Conservation (phyloP, 768 basidiomycete genomes). For the Podaxis sp. region DNA sequence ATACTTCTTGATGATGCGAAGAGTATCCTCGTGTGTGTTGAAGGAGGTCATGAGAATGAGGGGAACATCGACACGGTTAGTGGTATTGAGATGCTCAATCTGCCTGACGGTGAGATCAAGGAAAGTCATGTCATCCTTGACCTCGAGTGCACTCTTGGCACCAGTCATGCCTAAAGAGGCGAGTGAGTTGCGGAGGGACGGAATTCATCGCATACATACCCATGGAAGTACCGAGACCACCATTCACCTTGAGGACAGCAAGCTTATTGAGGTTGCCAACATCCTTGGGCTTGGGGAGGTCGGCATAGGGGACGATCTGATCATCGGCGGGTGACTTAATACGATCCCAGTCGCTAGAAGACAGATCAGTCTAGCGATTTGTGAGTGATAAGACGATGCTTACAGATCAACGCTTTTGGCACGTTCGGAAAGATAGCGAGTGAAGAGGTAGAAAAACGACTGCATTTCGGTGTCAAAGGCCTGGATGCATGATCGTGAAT, state of each 20-base stretch:
- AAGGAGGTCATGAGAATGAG: conserved; percentile 99
- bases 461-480: conserved; percentile 93
- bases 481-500: conserved; percentile 32
- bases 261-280: conserved; percentile 80
- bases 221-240: conserved; percentile 85
- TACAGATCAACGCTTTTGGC: conserved; percentile 87
- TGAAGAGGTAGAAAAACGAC: conserved; percentile 94
- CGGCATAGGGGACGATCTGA: conserved; percentile 79
- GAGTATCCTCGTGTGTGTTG: conserved; percentile 96
- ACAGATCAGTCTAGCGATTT: conserved; percentile 10
- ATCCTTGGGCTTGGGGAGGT: conserved; percentile 57
- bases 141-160: conserved; percentile 92
- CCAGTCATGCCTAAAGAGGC: conserved; percentile 63
- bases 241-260: conserved; percentile 90
- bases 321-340: conserved; percentile 85
- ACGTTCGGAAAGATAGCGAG: conserved; percentile 86
- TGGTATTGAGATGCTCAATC: conserved; percentile 92
- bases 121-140: conserved; percentile 98
- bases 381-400: conserved; percentile 23
- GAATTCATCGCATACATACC: conserved; percentile 37
- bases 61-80: conserved; percentile 83
- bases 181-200: not conserved
- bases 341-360: conserved; percentile 75
- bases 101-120: conserved; percentile 91
- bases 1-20: conserved; percentile 96